Conservation (phyloP, 2,329 filamentous ascomycete genomes). For the Colletotrichum gloeosporioides region DNA sequence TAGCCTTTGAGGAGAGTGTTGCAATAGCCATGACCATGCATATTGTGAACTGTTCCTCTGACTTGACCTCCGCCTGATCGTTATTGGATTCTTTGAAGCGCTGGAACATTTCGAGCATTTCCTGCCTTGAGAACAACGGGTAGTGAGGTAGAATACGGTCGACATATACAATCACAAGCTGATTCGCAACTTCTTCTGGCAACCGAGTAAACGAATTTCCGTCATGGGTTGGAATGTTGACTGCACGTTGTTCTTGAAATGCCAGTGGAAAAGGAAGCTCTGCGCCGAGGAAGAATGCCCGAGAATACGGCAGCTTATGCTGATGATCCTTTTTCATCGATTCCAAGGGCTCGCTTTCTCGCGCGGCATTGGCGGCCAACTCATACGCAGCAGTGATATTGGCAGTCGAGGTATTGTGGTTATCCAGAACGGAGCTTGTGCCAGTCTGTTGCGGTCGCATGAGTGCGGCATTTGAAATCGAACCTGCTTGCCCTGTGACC, state of each 20-base stretch:
- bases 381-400: background rate
- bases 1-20: background rate
- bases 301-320: background rate
- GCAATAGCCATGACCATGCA: background rate
- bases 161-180: background rate
- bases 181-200: background rate
- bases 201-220: background rate
- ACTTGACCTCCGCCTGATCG: background rate
- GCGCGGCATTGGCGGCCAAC: background rate
- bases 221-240: background rate
- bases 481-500: background rate
- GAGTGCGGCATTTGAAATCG: background rate
- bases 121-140: background rate
- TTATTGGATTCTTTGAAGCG: background rate
- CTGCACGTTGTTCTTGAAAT: background rate
- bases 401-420: background rate
- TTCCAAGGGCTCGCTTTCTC: background rate
- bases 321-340: background rate
- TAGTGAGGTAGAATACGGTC: background rate
- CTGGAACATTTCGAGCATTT: background rate
- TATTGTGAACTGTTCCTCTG: background rate
- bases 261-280: background rate
- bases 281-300: background rate
- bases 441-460: background rate
- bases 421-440: background rate